These are phyloP conservation scores for Priceomyces fermenticarens DNA, from an alignment of 805 yeast genomes.

Conservation along the genomic window DNA sequence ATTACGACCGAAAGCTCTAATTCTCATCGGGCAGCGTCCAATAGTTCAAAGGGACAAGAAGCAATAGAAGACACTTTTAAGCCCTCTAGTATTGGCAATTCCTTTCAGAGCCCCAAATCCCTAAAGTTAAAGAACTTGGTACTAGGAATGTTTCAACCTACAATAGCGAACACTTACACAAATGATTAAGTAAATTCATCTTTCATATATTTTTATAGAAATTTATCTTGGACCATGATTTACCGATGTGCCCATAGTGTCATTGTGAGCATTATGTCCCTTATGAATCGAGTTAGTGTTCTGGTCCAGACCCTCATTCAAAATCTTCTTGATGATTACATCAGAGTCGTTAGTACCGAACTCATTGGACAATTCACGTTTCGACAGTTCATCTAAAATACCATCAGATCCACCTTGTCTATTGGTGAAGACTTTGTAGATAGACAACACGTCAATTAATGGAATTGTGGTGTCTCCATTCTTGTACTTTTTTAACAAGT, in stretches of 20 bases:
- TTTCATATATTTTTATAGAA: not conserved
- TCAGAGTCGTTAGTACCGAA: slow-evolving; percentile 60
- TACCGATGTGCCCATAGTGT: slow-evolving; percentile 31
- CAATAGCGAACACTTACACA: not conserved
- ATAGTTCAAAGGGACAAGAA: too few relatives aligned
- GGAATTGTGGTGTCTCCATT: slow-evolving; percentile 55
- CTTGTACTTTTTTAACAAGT: slow-evolving; percentile 45
- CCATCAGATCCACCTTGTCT: slow-evolving; percentile 72
- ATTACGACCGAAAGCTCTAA: too few relatives aligned
- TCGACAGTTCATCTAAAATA: slow-evolving; percentile 66
- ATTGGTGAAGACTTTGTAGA: slow-evolving; percentile 62
- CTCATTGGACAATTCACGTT: slow-evolving; percentile 59
- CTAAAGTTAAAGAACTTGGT: slow-evolving; percentile 4
- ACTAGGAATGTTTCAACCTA: slow-evolving; percentile 5
- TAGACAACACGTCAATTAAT: slow-evolving; percentile 57
- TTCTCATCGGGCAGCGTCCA: too few relatives aligned
- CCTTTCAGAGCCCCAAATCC: slow-evolving; percentile 1
- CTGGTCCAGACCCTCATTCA: slow-evolving; percentile 58
- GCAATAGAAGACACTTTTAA: too few relatives aligned
- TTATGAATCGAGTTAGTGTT: slow-evolving; percentile 19
- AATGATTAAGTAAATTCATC: not conserved
- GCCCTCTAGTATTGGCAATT: too few relatives aligned
- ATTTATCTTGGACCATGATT: slow-evolving; percentile 14
- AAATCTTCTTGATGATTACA: slow-evolving; percentile 55
- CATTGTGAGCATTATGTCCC: slow-evolving; percentile 41